These are phyloP conservation scores for Calonectria leucothoes DNA, from an alignment of 2,329 filamentous ascomycete genomes.

Conservation along the genomic window DNA sequence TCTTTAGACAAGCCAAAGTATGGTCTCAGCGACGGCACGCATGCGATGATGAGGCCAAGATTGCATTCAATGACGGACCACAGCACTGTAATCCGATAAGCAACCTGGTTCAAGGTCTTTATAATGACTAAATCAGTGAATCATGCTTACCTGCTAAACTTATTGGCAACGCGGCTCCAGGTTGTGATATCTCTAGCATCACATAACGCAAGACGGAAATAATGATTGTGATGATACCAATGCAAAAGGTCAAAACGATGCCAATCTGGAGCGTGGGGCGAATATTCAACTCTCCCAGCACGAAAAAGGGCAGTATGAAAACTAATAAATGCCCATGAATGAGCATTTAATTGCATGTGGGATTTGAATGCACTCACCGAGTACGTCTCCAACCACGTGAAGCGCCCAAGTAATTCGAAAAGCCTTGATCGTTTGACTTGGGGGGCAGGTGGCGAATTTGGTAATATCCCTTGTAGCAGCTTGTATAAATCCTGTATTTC, in stretches of 20 bases:
- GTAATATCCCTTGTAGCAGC: not conserved
- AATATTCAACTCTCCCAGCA: conserved; percentile 27
- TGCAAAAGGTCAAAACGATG: conserved; percentile 29
- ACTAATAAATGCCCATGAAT: not conserved
- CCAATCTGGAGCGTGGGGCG: conserved; percentile 23
- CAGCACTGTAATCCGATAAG: conserved; percentile 5
- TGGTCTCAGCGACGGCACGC: conserved; percentile 32
- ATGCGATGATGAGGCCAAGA: conserved; percentile 31
- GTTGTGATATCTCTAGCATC: conserved; percentile 10
- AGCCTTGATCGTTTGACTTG: not conserved
- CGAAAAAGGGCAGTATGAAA: conserved; percentile 4
- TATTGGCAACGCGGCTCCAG: conserved; percentile 23
- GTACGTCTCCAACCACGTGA: not conserved
- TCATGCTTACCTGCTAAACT: conserved; percentile 24
- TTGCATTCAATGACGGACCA: conserved; percentile 32
- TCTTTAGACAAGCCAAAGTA: conserved; percentile 13
- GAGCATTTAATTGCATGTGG: no score
- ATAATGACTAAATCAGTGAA: not conserved
- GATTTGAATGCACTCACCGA: not conserved
- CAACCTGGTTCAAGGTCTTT: not conserved
- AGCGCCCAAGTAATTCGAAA: not conserved
- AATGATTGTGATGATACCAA: conserved; percentile 31
- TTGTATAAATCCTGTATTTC: not conserved
- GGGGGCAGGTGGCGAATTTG: not conserved
- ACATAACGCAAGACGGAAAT: conserved; percentile 32